These are phyloP conservation scores for Populus trichocarpa DNA, from an alignment of 441 rosid species.

Conservation along the genomic window DNA sequence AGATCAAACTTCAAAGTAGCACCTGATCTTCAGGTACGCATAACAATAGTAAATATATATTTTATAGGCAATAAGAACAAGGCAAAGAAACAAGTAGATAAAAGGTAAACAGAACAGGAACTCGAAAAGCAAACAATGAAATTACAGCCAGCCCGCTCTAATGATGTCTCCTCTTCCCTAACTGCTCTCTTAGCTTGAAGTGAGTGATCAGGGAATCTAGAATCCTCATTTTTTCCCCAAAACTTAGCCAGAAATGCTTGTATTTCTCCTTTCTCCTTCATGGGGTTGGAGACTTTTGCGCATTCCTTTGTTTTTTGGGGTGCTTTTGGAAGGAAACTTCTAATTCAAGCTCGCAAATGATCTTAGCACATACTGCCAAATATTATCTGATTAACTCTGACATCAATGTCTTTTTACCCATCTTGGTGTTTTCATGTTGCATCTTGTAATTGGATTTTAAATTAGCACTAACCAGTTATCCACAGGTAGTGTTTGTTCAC, in stretches of 20 bases:
- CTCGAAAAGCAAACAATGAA: conserved; percentile 32
- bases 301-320: conserved; percentile 16
- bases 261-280: neutral
- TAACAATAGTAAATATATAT: neutral
- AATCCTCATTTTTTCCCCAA: neutral
- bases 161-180: conserved; percentile 12
- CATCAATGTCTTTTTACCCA: too few relatives aligned
- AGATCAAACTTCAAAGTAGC: conserved; percentile 9
- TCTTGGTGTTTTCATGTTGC: too few relatives aligned
- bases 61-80: neutral
- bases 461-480: too few relatives aligned
- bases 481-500: too few relatives aligned
- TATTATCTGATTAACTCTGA: too few relatives aligned
- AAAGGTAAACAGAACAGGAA: conserved; percentile 32
- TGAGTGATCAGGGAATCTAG: conserved; percentile 23
- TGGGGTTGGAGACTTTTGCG: conserved; percentile 1
- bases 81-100: conserved; percentile 30
- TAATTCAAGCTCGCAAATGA: conserved; percentile 17
- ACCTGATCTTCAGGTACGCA: neutral
- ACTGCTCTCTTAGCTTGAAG: conserved; percentile 37
- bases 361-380: neutral
- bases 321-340: conserved; percentile 27
- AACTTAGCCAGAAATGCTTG: conserved; percentile 16
- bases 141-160: conserved; percentile 11
- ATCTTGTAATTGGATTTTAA: too few relatives aligned